Conservation (phyloP, 192 early-diverging fungal genomes). For the Backusella liffmaniae region DNA sequence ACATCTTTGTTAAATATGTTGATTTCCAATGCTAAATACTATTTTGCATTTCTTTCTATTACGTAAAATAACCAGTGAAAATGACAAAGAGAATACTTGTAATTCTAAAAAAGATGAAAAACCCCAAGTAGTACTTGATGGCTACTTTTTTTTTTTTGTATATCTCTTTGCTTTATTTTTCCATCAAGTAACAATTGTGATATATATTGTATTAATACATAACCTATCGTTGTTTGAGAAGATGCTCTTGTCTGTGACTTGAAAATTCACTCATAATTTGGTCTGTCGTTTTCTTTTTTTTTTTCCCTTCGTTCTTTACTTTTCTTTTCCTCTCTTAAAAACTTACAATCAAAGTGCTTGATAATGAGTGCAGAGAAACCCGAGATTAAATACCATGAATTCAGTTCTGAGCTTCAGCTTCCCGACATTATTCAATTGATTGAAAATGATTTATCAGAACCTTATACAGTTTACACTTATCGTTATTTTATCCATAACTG, state of each 20-base stretch:
- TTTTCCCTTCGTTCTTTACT: not conserved
- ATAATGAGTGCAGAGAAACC: not conserved
- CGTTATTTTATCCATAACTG: constrained; percentile 93
- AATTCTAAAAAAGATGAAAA: no score
- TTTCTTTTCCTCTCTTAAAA: not conserved
- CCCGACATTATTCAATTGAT: constrained; percentile 76
- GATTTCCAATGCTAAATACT: no score
- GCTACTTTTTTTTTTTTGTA: no score
- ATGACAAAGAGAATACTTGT: no score
- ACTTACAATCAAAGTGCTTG: not conserved
- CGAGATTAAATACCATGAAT: constrained; percentile 51
- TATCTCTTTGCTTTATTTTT: no score
- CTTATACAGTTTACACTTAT: constrained; percentile 97
- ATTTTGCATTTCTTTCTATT: no score
- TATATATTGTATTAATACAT: no score
- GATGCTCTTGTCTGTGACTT: not conserved
- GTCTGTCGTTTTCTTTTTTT: not conserved
- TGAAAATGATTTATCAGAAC: constrained; percentile 94
- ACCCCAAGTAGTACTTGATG: no score
- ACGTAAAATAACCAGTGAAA: no score
- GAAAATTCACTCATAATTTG: not conserved
- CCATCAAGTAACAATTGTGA: no score
- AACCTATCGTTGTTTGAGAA: no score
- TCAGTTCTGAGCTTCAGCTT: constrained; percentile 76
- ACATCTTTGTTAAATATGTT: no score